A percentile compares a stretch with the other conserved stretches of the same genome.
These are phyloP conservation scores for Xylaria sp. DNA, from an alignment of 2,329 filamentous ascomycete species.

Conservation along the genomic window DNA sequence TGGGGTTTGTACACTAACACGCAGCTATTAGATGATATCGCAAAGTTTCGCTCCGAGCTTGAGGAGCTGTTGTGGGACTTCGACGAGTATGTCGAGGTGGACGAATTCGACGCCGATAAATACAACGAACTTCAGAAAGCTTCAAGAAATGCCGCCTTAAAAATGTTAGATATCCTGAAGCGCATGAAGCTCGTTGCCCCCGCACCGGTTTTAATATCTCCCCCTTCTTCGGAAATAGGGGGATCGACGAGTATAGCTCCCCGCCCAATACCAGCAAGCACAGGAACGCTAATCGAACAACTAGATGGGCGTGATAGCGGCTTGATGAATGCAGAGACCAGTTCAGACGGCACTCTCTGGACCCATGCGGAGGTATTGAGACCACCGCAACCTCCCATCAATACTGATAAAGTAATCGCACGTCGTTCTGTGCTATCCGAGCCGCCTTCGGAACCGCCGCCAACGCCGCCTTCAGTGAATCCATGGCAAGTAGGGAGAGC, in stretches of 20 bases:
- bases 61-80: slow-evolving; percentile 67
- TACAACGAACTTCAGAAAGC: slow-evolving; percentile 61
- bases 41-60: slow-evolving; percentile 59
- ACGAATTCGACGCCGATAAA: slow-evolving; percentile 63
- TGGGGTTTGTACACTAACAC: slow-evolving; percentile 25
- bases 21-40: slow-evolving; percentile 59
- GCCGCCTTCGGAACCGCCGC: slow-evolving; percentile 46
- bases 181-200: slow-evolving; percentile 62
- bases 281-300: slow-evolving; percentile 44
- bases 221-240: slow-evolving; percentile 38
- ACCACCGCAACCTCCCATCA: slow-evolving; percentile 33
- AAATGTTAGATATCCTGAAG: slow-evolving; percentile 62
- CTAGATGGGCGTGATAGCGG: slow-evolving; percentile 43
- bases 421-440: slow-evolving; percentile 44
- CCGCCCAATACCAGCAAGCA: slow-evolving; percentile 39
- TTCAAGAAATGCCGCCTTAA: slow-evolving; percentile 61
- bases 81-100: slow-evolving; percentile 63
- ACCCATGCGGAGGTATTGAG: slow-evolving; percentile 28
- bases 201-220: slow-evolving; percentile 33
- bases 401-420: slow-evolving; percentile 44
- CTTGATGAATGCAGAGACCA: slow-evolving; percentile 44
- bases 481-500: slow-evolving; percentile 56
- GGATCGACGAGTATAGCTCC: slow-evolving; percentile 43
- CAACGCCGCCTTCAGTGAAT: slow-evolving; percentile 55
- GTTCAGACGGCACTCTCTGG: slow-evolving; percentile 43